Evolutionary conservation across 2,329 filamentous ascomycete species (phyloP), one percentile per base, ranked within the genome.

Genomic region (Seiridium unicorne): DNA sequence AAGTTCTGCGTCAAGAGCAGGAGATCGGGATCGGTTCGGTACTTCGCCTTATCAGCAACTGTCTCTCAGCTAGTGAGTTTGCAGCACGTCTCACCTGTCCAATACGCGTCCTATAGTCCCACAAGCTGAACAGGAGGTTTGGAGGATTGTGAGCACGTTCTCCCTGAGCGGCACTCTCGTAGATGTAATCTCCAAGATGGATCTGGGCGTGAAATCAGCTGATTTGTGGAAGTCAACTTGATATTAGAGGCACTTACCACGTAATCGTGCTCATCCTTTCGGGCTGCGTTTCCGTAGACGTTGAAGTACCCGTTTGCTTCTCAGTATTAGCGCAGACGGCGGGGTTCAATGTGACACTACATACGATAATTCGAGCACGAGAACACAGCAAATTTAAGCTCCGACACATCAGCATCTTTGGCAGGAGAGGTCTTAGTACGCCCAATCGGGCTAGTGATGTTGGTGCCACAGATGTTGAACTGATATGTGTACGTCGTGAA

Each of bases 121-220:
- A 67, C 1, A 79, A 67, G 60, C 72, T 71, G 60, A 73, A 75
- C 60, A 72, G 65, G 31, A 66, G 66, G 44, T 65, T 65, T 44
- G 61, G 64, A 11, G 65, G 68, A 44, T 65, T 57, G 18, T 66
- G 64, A 62, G 72, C 67, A 66, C 68, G 60, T 61, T 72, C 68
- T 10, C 68, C 70, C 53, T 61, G 57, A 1, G 65, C 67, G 46
- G 78, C 74, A 51, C 82, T 83, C 66, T 90, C 88, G 68, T 91
- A 91, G 61, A 90, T 88, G 68, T 86, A 87, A 70, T 87, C 80
- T 11, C 79, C 78, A 11, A 73, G 65, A 35, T 70, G 67, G 55
- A 72, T 61, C 70, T 67, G 60, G 35, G n/a, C 11, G 2, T 26
- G 18, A 26, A 26, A 26, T 26, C 18, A 26, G 18, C 18, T 26